phyloP scores from a whole-genome alignment of 2,329 filamentous ascomycete species.

The Ophiosphaerella narmari region DNA sequence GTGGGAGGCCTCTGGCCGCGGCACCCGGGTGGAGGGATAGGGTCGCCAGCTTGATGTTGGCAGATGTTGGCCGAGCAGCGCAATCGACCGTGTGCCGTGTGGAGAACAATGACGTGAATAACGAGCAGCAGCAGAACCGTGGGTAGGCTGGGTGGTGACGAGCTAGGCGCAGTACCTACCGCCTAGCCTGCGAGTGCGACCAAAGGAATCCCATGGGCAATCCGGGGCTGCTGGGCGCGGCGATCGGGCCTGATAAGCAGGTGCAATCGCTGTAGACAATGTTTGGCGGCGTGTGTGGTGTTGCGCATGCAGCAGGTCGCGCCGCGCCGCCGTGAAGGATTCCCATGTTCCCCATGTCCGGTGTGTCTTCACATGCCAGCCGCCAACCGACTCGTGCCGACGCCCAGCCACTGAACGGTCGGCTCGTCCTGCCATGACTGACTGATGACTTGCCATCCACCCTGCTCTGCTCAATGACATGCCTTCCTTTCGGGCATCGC shows the following conservation, averaged over 20 bases:
- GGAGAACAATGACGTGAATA: conserved; percentile 17
- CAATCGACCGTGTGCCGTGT: not conserved
- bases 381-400: conserved; percentile 3
- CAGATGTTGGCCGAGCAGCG: no score
- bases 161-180: not conserved
- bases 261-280: conserved; percentile 14
- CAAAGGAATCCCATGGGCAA: no score
- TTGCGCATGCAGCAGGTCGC: not conserved
- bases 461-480: not conserved
- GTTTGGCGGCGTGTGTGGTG: not conserved
- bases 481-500: not conserved
- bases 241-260: conserved; percentile 9
- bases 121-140: not conserved
- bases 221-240: no score
- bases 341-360: not conserved
- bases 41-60: conserved; percentile 35
- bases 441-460: not conserved
- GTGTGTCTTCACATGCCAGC: conserved; percentile 4
- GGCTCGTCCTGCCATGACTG: no score
- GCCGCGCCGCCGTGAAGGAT: not conserved
- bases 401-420: no score
- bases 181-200: no score
- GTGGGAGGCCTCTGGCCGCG: conserved; percentile 29
- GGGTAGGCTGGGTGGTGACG: not conserved
- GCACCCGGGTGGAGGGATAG: conserved; percentile 27